phyloP scores from a whole-genome alignment of 306 rosid genomes.

The Sechiopsis laciniata region DNA sequence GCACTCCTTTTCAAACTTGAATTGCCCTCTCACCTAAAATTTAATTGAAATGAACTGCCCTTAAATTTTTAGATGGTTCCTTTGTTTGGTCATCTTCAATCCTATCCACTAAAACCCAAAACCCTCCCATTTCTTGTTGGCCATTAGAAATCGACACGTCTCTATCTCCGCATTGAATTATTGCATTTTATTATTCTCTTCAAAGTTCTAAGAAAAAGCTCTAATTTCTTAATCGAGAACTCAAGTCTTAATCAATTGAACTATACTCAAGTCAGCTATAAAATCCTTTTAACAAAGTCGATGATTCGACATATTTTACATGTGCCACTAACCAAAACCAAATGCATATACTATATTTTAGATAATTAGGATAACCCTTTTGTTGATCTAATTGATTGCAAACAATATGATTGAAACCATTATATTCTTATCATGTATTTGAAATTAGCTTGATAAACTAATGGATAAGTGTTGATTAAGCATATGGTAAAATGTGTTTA shows the following conservation, averaged over 20 bases:
- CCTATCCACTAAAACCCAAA: slow-evolving; percentile 15
- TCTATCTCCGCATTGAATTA: background rate
- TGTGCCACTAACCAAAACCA: background rate
- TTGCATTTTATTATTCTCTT: too few species aligned
- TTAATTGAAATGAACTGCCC: slow-evolving; percentile 1
- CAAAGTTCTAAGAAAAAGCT: too few species aligned
- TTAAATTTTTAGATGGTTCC: slow-evolving; percentile 6
- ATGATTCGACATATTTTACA: background rate
- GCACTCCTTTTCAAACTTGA: slow-evolving; percentile 11
- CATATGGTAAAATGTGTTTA: background rate
- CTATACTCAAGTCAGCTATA: too few species aligned
- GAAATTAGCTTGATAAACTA: background rate
- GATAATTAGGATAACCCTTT: background rate
- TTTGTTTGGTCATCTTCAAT: slow-evolving; percentile 18
- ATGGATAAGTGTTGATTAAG: background rate
- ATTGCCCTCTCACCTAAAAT: slow-evolving; percentile 19
- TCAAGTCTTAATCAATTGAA: background rate
- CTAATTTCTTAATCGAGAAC: too few species aligned
- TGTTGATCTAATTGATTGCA: background rate
- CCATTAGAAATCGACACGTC: slow-evolving; percentile 3
- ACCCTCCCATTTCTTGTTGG: background rate
- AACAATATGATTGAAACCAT: too few species aligned
- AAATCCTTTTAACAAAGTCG: background rate
- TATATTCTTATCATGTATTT: background rate
- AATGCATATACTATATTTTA: background rate